Conservation (phyloP, 345 rosid species). For the Euphorbia tirucalli region DNA sequence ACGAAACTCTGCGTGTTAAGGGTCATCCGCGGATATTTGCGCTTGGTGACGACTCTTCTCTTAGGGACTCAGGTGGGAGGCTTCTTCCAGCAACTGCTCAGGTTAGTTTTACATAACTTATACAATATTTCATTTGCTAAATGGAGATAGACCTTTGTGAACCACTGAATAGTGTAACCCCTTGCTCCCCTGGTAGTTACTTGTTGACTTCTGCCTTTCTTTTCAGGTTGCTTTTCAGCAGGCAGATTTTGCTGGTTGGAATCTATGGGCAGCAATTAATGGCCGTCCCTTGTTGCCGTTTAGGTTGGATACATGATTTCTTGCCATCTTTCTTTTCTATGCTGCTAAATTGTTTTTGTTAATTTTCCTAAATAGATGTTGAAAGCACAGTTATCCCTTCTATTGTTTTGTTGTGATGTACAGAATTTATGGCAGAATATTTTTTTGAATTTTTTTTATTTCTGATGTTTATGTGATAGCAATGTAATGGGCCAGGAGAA, state of each 20-base stretch:
- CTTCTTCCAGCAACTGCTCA: slow-evolving; percentile 92
- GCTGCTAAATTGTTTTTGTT: not conserved
- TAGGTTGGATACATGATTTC: slow-evolving; percentile 42
- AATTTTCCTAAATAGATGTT: not conserved
- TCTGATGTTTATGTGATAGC: no score
- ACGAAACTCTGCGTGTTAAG: slow-evolving; percentile 90
- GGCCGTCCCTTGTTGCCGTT: slow-evolving; percentile 84
- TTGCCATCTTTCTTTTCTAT: not conserved
- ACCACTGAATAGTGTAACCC: not conserved
- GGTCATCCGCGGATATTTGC: slow-evolving; percentile 94
- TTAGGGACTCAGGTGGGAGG: slow-evolving; percentile 74
- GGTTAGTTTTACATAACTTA: slow-evolving; percentile 33
- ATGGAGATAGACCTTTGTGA: not conserved
- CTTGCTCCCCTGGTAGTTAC: not conserved
- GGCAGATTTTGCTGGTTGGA: slow-evolving; percentile 97
- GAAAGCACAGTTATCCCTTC: not conserved
- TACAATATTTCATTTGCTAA: not conserved
- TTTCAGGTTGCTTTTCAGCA: slow-evolving; percentile 95
- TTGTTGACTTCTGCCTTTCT: slow-evolving; percentile 16
- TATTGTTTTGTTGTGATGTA: not conserved
- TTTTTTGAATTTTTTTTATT: not conserved
- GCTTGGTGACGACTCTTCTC: slow-evolving; percentile 82
- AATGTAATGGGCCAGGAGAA: no score
- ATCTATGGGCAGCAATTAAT: slow-evolving; percentile 95
- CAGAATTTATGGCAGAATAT: not conserved